These are phyloP conservation scores for Cystobasidium onofrii DNA, from an alignment of 768 basidiomycete species.

Conservation along the genomic window DNA sequence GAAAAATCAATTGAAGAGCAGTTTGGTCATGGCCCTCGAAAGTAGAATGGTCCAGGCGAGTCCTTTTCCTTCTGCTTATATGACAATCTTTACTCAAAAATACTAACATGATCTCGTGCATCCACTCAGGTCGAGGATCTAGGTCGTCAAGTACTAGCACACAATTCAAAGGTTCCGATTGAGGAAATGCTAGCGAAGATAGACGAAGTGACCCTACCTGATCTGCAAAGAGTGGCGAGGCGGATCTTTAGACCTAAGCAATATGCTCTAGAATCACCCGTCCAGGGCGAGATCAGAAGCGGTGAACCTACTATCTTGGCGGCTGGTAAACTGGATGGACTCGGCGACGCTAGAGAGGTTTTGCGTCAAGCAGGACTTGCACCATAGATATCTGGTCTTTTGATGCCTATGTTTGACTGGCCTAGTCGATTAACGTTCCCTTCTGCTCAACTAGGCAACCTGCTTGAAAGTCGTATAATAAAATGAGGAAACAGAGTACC, in stretches of 20 bases:
- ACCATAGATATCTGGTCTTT: no score
- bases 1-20: constrained; percentile 89
- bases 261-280: not conserved
- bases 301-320: constrained; percentile 43
- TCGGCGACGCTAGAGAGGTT: constrained; percentile 27
- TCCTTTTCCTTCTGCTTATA: not conserved
- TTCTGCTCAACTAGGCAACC: no score
- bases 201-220: constrained; percentile 62
- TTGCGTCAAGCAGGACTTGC: constrained; percentile 3
- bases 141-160: constrained; percentile 83
- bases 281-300: not conserved
- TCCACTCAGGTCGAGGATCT: constrained; percentile 62
- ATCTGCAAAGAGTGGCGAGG: constrained; percentile 65
- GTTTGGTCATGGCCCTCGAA: constrained; percentile 78
- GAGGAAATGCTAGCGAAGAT: constrained; percentile 83
- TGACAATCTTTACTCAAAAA: not conserved
- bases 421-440: no score
- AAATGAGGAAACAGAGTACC: no score
- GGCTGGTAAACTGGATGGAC: constrained; percentile 30
- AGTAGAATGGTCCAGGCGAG: constrained; percentile 44
- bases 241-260: constrained; percentile 53
- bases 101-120: no score
- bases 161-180: constrained; percentile 74
- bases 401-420: no score
- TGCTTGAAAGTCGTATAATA: no score